Evolutionary conservation across 2,329 filamentous ascomycete genomes (phyloP).

Genomic region (Colletotrichum brevisporum): DNA sequence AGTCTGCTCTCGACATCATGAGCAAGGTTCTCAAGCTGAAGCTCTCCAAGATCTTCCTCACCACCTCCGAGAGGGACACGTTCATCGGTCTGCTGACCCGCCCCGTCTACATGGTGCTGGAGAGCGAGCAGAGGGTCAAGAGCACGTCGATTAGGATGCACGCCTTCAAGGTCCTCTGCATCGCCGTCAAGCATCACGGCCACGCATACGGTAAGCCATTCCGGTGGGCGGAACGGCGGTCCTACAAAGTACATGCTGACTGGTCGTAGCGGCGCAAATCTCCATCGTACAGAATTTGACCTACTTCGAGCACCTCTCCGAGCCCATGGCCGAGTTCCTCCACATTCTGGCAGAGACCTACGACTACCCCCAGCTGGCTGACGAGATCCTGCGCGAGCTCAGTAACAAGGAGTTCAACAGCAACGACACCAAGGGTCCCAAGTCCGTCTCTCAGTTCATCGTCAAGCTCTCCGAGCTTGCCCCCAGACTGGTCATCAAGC

Average conservation of each 20-base stretch:
- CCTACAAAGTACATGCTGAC: slow-evolving; percentile 48
- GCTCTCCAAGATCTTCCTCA: slow-evolving; percentile 92
- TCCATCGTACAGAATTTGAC: slow-evolving; percentile 98
- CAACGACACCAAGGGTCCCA: slow-evolving; percentile 94
- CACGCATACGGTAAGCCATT: slow-evolving; percentile 84
- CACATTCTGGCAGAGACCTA: slow-evolving; percentile 98
- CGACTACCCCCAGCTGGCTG: slow-evolving; percentile 94
- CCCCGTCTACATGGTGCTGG: slow-evolving; percentile 92
- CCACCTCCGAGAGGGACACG: slow-evolving; percentile 95
- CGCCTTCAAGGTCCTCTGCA: slow-evolving; percentile 95
- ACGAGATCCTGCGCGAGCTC: slow-evolving; percentile 93
- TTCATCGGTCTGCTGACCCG: slow-evolving; percentile 93
- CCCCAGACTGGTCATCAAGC: slow-evolving; percentile 93
- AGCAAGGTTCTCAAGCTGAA: slow-evolving; percentile 96
- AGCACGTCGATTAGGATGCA: slow-evolving; percentile 93
- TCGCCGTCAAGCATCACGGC: slow-evolving; percentile 97
- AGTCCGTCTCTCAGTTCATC: slow-evolving; percentile 95
- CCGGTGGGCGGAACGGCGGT: slow-evolving; percentile 41
- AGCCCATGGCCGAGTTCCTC: slow-evolving; percentile 98
- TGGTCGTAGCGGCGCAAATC: slow-evolving; percentile 85
- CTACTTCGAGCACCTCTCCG: slow-evolving; percentile 98
- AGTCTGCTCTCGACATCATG: slow-evolving; percentile 92
- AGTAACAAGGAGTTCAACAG: slow-evolving; percentile 99
- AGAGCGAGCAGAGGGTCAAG: slow-evolving; percentile 94
- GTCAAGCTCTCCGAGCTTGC: slow-evolving; percentile 93